Conservation (phyloP, 352 stramenopile genomes). For the Pilasporangium apinafurcum region DNA sequence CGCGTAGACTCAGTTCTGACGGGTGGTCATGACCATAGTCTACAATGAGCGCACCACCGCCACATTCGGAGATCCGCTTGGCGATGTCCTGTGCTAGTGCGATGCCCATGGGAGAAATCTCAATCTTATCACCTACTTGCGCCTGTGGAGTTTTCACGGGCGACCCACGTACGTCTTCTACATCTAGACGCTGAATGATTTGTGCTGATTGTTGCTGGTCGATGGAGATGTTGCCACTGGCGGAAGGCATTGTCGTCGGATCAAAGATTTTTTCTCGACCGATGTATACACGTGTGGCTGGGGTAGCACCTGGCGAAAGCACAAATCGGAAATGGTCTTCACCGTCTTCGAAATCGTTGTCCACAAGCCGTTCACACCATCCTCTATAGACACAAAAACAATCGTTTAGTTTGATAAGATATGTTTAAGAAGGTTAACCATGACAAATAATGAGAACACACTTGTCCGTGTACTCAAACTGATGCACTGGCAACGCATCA, state of each 20-base stretch:
- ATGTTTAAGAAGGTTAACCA: neutral
- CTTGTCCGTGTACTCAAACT: constrained; percentile 92
- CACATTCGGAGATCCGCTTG: constrained; percentile 73
- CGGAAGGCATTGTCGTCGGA: constrained; percentile 22
- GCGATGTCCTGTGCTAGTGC: constrained; percentile 91
- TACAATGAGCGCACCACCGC: constrained; percentile 89
- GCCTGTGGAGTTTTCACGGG: constrained; percentile 46
- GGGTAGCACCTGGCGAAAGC: constrained; percentile 88
- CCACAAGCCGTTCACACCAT: constrained; percentile 93
- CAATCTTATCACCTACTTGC: constrained; percentile 84
- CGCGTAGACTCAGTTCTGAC: constrained; percentile 87
- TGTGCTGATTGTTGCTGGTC: constrained; percentile 2
- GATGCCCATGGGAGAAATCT: constrained; percentile 92
- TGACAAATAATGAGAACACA: constrained; percentile 11
- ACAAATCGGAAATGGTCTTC: constrained; percentile 92
- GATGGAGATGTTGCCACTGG: constrained; percentile 16
- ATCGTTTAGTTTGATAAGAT: neutral
- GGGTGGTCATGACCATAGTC: constrained; percentile 94
- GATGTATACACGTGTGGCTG: constrained; percentile 87
- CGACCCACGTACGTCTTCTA: constrained; percentile 25
- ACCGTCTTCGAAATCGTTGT: constrained; percentile 81
- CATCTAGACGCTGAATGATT: constrained; percentile 41
- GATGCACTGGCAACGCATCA: constrained; percentile 92
- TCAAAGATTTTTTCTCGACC: constrained; percentile 77
- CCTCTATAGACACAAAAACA: constrained; percentile 29